Evolutionary conservation across 2,329 filamentous ascomycete genomes (phyloP).

Genomic region (Alternaria hordeiaustralica): DNA sequence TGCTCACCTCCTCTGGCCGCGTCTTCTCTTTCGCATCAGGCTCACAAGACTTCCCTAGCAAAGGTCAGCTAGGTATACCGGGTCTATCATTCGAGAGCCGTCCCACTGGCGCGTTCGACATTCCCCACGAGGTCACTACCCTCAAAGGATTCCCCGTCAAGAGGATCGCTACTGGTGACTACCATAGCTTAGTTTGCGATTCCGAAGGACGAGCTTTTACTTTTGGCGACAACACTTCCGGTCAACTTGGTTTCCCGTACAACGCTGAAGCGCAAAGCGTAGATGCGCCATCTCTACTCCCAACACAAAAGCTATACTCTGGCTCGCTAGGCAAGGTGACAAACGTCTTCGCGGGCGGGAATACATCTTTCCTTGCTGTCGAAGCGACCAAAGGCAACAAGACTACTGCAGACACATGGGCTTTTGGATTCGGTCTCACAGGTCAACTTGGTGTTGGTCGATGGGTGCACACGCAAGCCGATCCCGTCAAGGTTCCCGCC

Average conservation of each 20-base stretch:
- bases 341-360: conserved; percentile 81
- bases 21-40: conserved; percentile 89
- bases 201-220: conserved; percentile 78
- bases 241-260: conserved; percentile 86
- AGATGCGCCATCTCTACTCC: conserved; percentile 74
- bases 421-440: conserved; percentile 83
- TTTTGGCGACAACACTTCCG: conserved; percentile 89
- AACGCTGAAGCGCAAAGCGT: conserved; percentile 66
- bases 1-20: conserved; percentile 83
- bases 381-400: conserved; percentile 72
- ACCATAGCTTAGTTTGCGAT: conserved; percentile 82
- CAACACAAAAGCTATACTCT: conserved; percentile 75
- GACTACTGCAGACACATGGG: conserved; percentile 79
- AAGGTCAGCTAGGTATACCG: conserved; percentile 86
- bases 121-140: conserved; percentile 77
- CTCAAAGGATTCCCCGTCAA: conserved; percentile 74
- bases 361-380: conserved; percentile 85
- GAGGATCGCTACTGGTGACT: conserved; percentile 82
- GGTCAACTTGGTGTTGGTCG: conserved; percentile 83
- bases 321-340: conserved; percentile 73
- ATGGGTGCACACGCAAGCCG: conserved; percentile 85
- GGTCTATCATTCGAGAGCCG: conserved; percentile 81
- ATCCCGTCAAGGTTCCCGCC: conserved; percentile 79
- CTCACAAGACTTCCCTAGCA: conserved; percentile 76
- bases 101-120: conserved; percentile 78